Evolutionary conservation across 2,329 filamentous ascomycete species (phyloP), one percentile per base, ranked within the genome.

Genomic region (Gaeumannomyces sp.): DNA sequence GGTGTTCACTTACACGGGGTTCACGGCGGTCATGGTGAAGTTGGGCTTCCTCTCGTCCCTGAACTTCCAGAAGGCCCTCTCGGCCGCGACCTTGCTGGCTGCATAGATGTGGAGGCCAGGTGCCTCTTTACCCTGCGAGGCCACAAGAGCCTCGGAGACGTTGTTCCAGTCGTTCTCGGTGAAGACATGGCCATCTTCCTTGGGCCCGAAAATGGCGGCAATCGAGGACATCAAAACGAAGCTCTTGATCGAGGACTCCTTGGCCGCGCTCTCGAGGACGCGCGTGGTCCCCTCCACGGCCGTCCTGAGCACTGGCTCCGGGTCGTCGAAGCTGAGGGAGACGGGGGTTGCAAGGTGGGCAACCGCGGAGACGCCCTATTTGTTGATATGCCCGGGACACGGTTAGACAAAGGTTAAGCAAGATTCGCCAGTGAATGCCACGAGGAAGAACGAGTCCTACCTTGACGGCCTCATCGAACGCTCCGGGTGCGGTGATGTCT

Each of bases 1-100:
- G 13, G 38, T 19, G 38, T 13, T 22, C 16, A 68, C 70, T 64
- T 64, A 72, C 68, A 73, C 71, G 11, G 79, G 79, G 61, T 79
- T 78, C 22, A 81, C 67, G 4, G 74, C 70, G 27, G 76, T 72
- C 63, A 79, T 71, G 0, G 75, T 71, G 60, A 80, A 81, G 0
- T 58, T 25, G 0, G 77, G 77, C 66, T 78, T 72, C 57, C 72
- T 67, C 50, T 75, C 73, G 8, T 74, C 70, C 22, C 72, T 65
- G 60, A 75, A 77, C 35, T 69, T 67, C 76, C 76, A 77, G 31
- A 75, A 69, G 16, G 70, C 71, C 58, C 64, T 68, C 67, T 76
- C 74, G 1, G 73, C 72, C 1, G 70, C 70, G 7, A 67, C 68
- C 66, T 76, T 76, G 67, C 73, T 75, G 2, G 73, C 73, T 0